Conservation (phyloP, 768 basidiomycete genomes). For the Suillus lakei region DNA sequence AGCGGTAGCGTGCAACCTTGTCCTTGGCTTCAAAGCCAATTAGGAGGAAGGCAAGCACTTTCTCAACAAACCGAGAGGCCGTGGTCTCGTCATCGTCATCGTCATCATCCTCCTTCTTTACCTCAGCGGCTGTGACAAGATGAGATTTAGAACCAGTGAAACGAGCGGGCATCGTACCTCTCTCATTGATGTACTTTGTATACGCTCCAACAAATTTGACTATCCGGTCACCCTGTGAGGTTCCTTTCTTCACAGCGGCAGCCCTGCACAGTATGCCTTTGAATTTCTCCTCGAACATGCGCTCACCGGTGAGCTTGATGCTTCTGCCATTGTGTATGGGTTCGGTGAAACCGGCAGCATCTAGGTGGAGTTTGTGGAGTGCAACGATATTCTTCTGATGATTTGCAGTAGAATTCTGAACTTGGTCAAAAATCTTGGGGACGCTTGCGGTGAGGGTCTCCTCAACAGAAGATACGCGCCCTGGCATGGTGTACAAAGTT, state of each 20-base stretch:
- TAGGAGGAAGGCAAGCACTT: constrained; percentile 73
- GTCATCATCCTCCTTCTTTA: constrained; percentile 36
- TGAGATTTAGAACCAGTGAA: not conserved
- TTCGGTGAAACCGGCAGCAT: constrained; percentile 61
- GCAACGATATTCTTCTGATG: constrained; percentile 90
- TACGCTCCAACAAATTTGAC: constrained; percentile 86
- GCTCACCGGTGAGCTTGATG: constrained; percentile 73
- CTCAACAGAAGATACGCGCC: constrained; percentile 26
- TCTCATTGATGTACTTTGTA: constrained; percentile 73
- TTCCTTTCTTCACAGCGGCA: constrained; percentile 81
- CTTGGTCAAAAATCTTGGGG: constrained; percentile 80
- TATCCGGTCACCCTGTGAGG: constrained; percentile 70
- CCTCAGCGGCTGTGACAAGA: constrained; percentile 40
- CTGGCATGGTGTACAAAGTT: constrained; percentile 31
- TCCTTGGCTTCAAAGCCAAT: constrained; percentile 86
- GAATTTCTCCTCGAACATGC: constrained; percentile 71
- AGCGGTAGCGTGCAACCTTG: constrained; percentile 84
- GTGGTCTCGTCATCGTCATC: constrained; percentile 70
- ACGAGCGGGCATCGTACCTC: constrained; percentile 51
- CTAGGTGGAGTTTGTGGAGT: constrained; percentile 76
- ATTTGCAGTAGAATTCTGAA: constrained; percentile 71
- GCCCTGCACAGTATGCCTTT: constrained; percentile 61
- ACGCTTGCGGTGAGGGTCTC: constrained; percentile 40
- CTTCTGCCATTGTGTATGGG: constrained; percentile 51
- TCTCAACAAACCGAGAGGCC: constrained; percentile 67